Percentiles rank a stretch among this genome's conserved stretches.
Evolutionary conservation across 164 flowering plant species (phyloP).

Genomic region (Platanus orientalis): DNA sequence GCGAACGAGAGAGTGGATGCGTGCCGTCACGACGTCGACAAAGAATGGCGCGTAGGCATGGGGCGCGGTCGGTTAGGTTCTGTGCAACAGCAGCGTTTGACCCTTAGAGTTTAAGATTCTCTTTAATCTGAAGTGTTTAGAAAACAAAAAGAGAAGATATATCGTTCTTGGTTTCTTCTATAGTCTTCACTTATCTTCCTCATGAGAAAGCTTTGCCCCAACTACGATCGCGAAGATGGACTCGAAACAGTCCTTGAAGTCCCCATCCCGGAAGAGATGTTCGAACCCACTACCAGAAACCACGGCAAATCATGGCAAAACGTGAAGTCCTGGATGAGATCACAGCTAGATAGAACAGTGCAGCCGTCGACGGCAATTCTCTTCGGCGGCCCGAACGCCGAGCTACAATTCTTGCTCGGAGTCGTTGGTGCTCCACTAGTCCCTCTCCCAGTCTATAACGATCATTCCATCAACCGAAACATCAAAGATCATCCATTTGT

Average conservation of each 20-base stretch:
- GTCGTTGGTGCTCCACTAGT: conserved; percentile 84
- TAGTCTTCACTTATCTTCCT: background rate
- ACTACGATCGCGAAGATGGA: too few relatives aligned
- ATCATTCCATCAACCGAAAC: conserved; percentile 26
- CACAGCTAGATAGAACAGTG: conserved; percentile 26
- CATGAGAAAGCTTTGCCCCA: too few relatives aligned
- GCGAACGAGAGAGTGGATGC: conserved; percentile 18
- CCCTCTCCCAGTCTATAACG: conserved; percentile 53
- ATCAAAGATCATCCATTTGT: conserved; percentile 77
- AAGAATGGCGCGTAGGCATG: conserved; percentile 20
- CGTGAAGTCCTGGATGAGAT: conserved; percentile 70
- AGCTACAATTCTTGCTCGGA: conserved; percentile 77
- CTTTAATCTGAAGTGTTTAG: too few relatives aligned
- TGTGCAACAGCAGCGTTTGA: conserved; percentile 14
- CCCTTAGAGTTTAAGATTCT: conserved; percentile 15
- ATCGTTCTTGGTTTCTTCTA: too few relatives aligned
- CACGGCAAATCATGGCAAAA: conserved; percentile 44
- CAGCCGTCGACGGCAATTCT: too few relatives aligned
- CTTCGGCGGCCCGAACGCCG: conserved; percentile 42
- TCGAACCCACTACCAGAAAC: conserved; percentile 21
- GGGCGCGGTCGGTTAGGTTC: conserved; percentile 43
- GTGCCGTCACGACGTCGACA: conserved; percentile 32
- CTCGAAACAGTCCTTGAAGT: too few relatives aligned
- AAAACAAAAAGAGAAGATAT: too few relatives aligned
- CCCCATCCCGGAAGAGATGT: too few relatives aligned